Conservation (phyloP, 179 eudicot species). For the Beta corolliflora region DNA sequence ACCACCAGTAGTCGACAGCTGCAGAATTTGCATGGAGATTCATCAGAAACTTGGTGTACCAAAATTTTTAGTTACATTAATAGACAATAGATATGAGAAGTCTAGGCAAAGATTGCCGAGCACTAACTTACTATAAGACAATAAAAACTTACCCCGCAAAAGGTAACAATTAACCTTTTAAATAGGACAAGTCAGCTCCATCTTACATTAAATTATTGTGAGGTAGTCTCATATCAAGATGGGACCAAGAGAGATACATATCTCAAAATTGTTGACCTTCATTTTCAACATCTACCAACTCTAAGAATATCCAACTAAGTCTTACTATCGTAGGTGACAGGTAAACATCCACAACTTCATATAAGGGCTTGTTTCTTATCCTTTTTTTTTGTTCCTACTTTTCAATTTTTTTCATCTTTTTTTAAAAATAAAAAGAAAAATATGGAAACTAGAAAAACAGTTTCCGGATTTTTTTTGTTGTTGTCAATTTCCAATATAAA, state of each 20-base stretch:
- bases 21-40: constrained; percentile 27
- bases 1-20: constrained; percentile 89
- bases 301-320: neutral
- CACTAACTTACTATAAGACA: neutral
- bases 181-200: neutral
- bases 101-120: neutral
- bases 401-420: no score
- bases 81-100: neutral
- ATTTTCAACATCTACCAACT: neutral
- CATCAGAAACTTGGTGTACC: constrained; percentile 1
- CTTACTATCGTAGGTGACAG: neutral
- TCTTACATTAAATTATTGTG: neutral
- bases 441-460: no score
- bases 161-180: neutral
- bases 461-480: no score
- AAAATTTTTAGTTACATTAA: neutral
- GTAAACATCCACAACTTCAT: neutral
- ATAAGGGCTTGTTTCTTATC: no score
- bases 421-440: no score
- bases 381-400: no score
- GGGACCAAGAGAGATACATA: neutral
- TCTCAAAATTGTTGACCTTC: neutral
- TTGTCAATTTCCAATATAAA: no score
- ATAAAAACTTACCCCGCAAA: neutral
- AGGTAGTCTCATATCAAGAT: neutral